These are phyloP conservation scores for Crucihimalaya himalaica DNA, from an alignment of 345 rosid species.

Conservation along the genomic window DNA sequence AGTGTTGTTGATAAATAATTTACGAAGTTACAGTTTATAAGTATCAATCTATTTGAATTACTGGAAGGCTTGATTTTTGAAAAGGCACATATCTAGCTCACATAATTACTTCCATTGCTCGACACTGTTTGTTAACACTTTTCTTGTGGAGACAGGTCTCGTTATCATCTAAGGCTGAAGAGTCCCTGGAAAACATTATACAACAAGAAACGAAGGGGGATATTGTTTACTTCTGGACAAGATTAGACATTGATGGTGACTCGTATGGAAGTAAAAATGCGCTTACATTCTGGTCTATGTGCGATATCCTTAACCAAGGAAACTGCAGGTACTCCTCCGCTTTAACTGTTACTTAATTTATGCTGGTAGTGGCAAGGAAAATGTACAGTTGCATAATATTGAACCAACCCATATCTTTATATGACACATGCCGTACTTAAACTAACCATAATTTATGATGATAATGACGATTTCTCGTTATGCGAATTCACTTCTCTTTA, in stretches of 20 bases:
- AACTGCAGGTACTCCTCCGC: slow-evolving; percentile 57
- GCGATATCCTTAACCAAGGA: slow-evolving; percentile 72
- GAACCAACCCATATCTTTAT: neutral
- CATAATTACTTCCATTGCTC: neutral
- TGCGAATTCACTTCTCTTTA: neutral
- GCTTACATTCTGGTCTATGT: slow-evolving; percentile 75
- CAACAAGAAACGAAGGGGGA: slow-evolving; percentile 63
- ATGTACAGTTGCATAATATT: neutral
- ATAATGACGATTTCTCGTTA: neutral
- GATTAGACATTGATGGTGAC: slow-evolving; percentile 54
- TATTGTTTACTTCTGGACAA: slow-evolving; percentile 69
- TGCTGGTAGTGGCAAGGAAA: slow-evolving; percentile 20
- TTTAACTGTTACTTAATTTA: slow-evolving; percentile 3
- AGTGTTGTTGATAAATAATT: slow-evolving; percentile 16
- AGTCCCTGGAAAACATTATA: slow-evolving; percentile 57
- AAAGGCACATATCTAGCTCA: slow-evolving; percentile 1
- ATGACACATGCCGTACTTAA: neutral
- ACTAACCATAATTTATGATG: slow-evolving; percentile 2
- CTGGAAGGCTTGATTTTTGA: slow-evolving; percentile 5
- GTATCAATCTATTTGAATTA: neutral
- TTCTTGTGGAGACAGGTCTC: slow-evolving; percentile 52
- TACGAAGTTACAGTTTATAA: neutral
- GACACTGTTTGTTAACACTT: slow-evolving; percentile 7
- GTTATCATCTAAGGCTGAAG: slow-evolving; percentile 62
- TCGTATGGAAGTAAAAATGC: slow-evolving; percentile 41